Evolutionary conservation across 164 flowering plant species (phyloP), one percentile per base, ranked within the genome.

Genomic region (Protea cynaroides): DNA sequence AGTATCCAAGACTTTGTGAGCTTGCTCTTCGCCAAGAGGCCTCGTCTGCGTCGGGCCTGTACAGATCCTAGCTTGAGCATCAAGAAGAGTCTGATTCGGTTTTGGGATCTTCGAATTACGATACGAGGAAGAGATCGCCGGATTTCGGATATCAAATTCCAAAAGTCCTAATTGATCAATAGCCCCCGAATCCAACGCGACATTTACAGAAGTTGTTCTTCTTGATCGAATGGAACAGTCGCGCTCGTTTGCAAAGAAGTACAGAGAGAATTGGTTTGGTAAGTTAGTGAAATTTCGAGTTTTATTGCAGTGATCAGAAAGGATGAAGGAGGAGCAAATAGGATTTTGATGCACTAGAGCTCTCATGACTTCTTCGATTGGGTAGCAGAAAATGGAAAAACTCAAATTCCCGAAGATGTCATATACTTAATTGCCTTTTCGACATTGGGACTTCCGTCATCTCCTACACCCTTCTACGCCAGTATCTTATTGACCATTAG

Each of bases 41-140:
- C 62, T 83, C 58, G 96, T 86, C 78, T 86, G 99, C 1, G 87
- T 92, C 11, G 99, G 98, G 0, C 98, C 98, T 17, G 99, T 88
- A 74, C 99, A 95, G 66, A 95, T 91, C 89, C 81, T 87, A 54
- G 88, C 78, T 63, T 95, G 99, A 70, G 99, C 99, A 14, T 90
- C 99, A 56, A 87, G 74, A 69, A 92, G 88, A 34, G 90, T 87
- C 78, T 82, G 91, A 68, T 95, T 95, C 14, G 99, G 97, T 64
- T 74, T 80, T 44, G 82, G 74, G 21, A 80, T 44, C 65, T 67
- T 65, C 49, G 80, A 67, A 60, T 71, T 71, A 60, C 97, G 84
- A 64, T 84, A 89, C 19, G 87, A 75, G 15, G 90, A 52, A n/a
- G 97, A 88, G 10, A 87, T 11, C 22, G 89, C 65, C 13, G 94